These are phyloP conservation scores for Alternaria ethzedia DNA, from an alignment of 2,329 filamentous ascomycete genomes.

Conservation along the genomic window DNA sequence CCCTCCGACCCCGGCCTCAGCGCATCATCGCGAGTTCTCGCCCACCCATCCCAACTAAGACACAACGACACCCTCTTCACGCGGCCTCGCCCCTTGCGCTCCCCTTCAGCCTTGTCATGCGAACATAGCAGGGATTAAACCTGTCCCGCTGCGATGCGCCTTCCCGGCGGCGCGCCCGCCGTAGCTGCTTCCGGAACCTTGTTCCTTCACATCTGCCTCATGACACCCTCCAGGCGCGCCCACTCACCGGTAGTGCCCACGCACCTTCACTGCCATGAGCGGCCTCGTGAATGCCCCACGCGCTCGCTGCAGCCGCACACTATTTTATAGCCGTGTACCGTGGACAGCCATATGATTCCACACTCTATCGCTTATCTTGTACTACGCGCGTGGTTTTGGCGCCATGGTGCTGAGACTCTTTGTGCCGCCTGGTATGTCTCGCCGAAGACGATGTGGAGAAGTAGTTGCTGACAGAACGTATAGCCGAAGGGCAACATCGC, in stretches of 20 bases:
- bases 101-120: not conserved
- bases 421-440: constrained; percentile 34
- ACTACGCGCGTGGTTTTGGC: not conserved
- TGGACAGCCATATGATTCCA: constrained; percentile 11
- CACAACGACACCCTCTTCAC: not conserved
- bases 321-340: not conserved
- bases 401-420: constrained; percentile 37
- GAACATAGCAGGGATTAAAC: constrained; percentile 1
- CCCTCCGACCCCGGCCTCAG: not conserved
- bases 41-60: not conserved
- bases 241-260: constrained; percentile 11
- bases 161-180: constrained; percentile 9
- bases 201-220: constrained; percentile 17
- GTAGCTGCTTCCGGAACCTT: constrained; percentile 9
- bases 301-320: constrained; percentile 9
- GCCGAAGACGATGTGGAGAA: not conserved
- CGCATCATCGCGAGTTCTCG: not conserved
- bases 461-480: not conserved
- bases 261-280: constrained; percentile 13
- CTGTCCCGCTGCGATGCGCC: constrained; percentile 6
- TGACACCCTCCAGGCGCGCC: constrained; percentile 10
- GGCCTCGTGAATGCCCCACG: constrained; percentile 16
- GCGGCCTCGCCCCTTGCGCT: not conserved
- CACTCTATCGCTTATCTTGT: not conserved
- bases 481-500: constrained; percentile 37